Evolutionary conservation across 345 rosid genomes (phyloP), one percentile per base, ranked within the genome.

Genomic region (Salix purpurea): DNA sequence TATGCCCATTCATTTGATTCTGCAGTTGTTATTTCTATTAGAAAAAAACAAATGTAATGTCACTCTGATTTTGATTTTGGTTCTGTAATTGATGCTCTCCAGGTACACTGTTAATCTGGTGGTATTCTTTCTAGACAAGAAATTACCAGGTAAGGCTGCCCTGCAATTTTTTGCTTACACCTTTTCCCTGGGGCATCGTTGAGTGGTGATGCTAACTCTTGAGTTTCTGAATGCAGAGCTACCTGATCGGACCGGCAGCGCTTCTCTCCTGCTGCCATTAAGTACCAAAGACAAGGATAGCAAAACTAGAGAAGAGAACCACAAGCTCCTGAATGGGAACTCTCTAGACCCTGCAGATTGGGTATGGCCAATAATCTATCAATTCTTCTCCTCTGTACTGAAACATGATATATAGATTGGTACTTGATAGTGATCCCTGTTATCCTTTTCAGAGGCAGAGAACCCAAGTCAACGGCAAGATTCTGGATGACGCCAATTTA

Each of bases 91-190:
- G 54, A 34, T 67, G 56, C 68, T 64, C 79, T 32, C 77, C 87
- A 93, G 99, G 99, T 96, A 96, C 74, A 94, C 98, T 7, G 99
- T 96, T 61, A 94, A 90, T 79, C 79, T 96, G 80, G 94, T 91
- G 84, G 97, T 96, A 65, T 94, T 94, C 87, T 94, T 90, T 84
- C 4, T 96, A n/a, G 97, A 94, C 91, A 92, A 96, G 91, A 94
- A 92, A 81, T 84, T 96, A 83, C 98, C 99, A 86, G 99, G 99
- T 94, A 48, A 79, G 91, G 69, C 65, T 72, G 71, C 65, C 74
- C 34, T 69, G 36, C 40, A 21, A 15, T 23, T 21, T 34, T 67
- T 23, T 64, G 6, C 9, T 50, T 44, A 7, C 14, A 16, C 21
- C 11, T 10, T 70, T 67, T 18, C 34, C 65, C 26, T 68, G 19